phyloP scores from a whole-genome alignment of 768 basidiomycete species.

The Mrakia frigida region DNA sequence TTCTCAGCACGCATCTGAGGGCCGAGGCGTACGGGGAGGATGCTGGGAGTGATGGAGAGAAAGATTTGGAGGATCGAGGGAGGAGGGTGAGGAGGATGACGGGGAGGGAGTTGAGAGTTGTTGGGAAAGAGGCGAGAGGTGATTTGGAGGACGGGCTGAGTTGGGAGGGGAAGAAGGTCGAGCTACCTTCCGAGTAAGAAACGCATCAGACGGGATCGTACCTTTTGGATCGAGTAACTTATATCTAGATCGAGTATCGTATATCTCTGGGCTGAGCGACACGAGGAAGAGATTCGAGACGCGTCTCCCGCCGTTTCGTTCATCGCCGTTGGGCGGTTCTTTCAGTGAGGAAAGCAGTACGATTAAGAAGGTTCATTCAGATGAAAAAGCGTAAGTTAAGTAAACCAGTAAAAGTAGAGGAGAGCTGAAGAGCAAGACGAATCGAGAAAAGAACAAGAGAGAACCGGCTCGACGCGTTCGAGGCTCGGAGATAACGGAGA shows the following conservation, averaged over 20 bases:
- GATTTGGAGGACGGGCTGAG: slow-evolving; percentile 23
- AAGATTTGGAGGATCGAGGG: slow-evolving; percentile 60
- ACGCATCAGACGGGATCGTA: background rate
- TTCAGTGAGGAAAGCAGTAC: background rate
- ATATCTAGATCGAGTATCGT: background rate
- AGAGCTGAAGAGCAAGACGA: background rate
- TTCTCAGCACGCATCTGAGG: slow-evolving; percentile 35
- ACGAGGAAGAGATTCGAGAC: background rate
- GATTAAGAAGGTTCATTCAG: background rate
- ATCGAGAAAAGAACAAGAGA: background rate
- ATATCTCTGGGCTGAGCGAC: background rate
- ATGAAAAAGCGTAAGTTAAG: background rate
- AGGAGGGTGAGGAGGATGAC: slow-evolving; percentile 69
- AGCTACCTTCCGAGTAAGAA: slow-evolving; percentile 8
- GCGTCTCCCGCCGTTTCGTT: background rate
- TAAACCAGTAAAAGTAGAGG: background rate
- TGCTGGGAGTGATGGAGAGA: slow-evolving; percentile 68
- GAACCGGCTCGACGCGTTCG: background rate
- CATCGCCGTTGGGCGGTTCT: background rate
- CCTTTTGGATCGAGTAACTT: no score
- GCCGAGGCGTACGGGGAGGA: slow-evolving; percentile 52
- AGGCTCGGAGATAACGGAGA: background rate
- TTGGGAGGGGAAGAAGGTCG: slow-evolving; percentile 26
- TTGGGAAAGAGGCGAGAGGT: slow-evolving; percentile 42
- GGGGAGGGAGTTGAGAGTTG: slow-evolving; percentile 73